Evolutionary conservation across 495 filamentous ascomycete genomes (phyloP), one percentile per base, ranked within the genome.

Genomic region (Aspergillus ostianus): DNA sequence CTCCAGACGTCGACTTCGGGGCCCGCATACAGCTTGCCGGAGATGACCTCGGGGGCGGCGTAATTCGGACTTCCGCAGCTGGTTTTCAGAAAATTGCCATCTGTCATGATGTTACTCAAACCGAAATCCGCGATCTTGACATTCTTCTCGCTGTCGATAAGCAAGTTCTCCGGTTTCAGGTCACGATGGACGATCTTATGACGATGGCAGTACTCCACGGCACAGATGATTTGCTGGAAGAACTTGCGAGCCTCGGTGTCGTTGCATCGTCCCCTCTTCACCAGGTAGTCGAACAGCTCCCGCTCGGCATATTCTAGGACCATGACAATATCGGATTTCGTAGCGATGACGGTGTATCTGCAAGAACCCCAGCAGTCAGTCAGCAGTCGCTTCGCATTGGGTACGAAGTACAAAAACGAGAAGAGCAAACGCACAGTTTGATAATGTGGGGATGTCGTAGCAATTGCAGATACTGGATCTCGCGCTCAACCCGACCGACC

Each of bases 51-150:
- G 3, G 94, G 94, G 5, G 94, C 94, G 19, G 94, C 94, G 72
- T 98, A 98, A 72, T 98, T 98, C 18, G 94, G 94, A 64, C 92
- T 97, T 55, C 94, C 94, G 71, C 94, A 98, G 75, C 92, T 97
- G 0, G 94, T 98, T 77, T 97, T 97, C 65, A 98, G 84, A 73
- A 98, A 98, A 69, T 98, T 98, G 9, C 94, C 94, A 67, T 98
- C 94, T 9, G 94, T 97, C 93, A 98, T 98, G 73, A 98, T 98
- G 68, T 98, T 98, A 77, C 93, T 97, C 54, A 98, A 78, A 55
- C 94, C 94, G 65, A 98, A 98, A 77, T 98, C 94, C 54, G 94
- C 94, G 73, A 98, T 98, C 79, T 98, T 98, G 66, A 98, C 94
- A 68, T 97, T 97, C 67, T 97, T 87, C 51, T 92, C 82, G 60